phyloP scores from a whole-genome alignment of 805 yeast genomes.

The Kodamaea fukazawae region DNA sequence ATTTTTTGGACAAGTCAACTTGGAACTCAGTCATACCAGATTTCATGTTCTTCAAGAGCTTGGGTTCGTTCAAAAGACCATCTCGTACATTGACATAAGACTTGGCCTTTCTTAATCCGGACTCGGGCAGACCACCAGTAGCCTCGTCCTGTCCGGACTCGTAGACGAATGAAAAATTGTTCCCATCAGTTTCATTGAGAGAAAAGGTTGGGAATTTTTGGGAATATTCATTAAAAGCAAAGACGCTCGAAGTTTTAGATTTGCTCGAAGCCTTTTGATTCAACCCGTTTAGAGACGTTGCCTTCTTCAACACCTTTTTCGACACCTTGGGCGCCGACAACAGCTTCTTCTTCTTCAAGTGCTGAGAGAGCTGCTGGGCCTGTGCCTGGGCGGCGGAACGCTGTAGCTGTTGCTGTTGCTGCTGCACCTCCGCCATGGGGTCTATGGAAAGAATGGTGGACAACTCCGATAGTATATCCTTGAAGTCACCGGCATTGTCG shows the following conservation, averaged over 20 bases:
- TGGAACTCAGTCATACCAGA: constrained; percentile 17
- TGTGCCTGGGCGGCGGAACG: not conserved
- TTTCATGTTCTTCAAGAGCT: constrained; percentile 12
- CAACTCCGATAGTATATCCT: constrained; percentile 11
- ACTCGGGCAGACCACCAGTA: constrained; percentile 5
- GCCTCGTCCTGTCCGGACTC: constrained; percentile 12
- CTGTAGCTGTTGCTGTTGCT: not conserved
- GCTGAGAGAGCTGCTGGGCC: not conserved
- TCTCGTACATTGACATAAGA: constrained; percentile 5
- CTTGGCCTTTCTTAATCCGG: constrained; percentile 8
- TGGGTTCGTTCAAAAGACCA: constrained; percentile 1
- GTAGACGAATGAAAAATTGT: constrained; percentile 15
- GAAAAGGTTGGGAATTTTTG: constrained; percentile 11
- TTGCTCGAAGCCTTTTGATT: constrained; percentile 1
- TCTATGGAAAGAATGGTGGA: constrained; percentile 6
- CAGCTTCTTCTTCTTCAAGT: constrained; percentile 11
- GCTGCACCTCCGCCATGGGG: not conserved
- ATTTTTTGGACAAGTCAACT: constrained; percentile 8
- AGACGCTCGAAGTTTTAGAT: constrained; percentile 6
- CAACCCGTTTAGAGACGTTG: constrained; percentile 13
- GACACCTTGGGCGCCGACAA: constrained; percentile 10
- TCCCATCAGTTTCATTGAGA: constrained; percentile 7
- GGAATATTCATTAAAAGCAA: constrained; percentile 13
- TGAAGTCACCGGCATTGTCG: constrained; percentile 3
- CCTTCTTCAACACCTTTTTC: constrained; percentile 13